Evolutionary conservation across 306 rosid species (phyloP), one percentile per base, ranked within the genome.

Genomic region (Ormosia semicastrata): DNA sequence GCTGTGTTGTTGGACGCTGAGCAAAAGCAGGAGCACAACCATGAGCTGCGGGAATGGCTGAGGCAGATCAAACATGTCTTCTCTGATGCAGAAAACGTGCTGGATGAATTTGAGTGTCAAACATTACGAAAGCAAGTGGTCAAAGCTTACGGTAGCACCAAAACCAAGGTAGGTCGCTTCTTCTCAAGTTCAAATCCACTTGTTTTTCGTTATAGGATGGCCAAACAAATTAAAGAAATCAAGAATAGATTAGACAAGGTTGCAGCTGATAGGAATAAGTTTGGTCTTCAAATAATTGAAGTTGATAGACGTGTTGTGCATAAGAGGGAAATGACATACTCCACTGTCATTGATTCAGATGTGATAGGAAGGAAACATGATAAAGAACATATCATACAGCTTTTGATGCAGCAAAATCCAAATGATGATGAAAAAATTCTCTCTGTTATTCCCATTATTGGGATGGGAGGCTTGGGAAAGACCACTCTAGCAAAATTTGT

Each of bases 321-420:
- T 1, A 37, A 12, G 58, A n/a, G 83, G 53, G 80, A 71, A 18
- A 40, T 62, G 86, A 43, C 79, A n/a, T 32, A 77, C 72, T 78
- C 90, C 56, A 64, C 14, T 63, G 65, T 83, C 7, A 3, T 32
- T 59, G 71, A 81, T 40, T 75, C 83, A 6, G 81, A 88, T 9
- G 83, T 81, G 44, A n/a, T 88, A 53, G 91, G 86, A 46, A 83
- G 89, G 44, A 54, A 73, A 3, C 14, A 24, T 10, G 86, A 86
- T 7, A 73, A 50, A 34, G 52, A 73, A 50, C 43, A 77, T 2
- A 82, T 82, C 12, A n/a, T 78, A 6, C 3, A 47, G 34, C 82
- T 63, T 70, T 63, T 86, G 67, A 30, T 37, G 63, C 36, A 46
- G 3, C 60, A 6, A 3, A 43, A 46, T n/a, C 46, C 17, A n/a